Evolutionary conservation across 179 eudicot species (phyloP).

Genomic region (Beta corolliflora): DNA sequence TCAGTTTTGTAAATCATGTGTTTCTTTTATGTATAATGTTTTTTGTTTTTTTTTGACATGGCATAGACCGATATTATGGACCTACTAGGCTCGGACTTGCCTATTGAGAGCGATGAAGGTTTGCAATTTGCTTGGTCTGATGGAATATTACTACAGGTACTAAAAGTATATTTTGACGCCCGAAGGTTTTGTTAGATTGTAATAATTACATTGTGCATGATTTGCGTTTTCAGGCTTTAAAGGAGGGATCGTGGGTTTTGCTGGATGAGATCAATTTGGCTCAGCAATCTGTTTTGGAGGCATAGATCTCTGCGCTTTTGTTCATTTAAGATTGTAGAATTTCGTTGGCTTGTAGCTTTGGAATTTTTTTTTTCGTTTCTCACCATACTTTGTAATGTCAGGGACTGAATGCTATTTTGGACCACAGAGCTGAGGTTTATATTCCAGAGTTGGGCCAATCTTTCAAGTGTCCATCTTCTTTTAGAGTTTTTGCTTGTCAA

Average conservation of each 20-base stretch:
- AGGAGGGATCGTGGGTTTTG: conserved; percentile 92
- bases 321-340: background rate
- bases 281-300: conserved; percentile 98
- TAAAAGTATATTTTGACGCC: conserved; percentile 10
- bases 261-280: conserved; percentile 98
- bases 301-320: conserved; percentile 18
- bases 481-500: conserved; percentile 97
- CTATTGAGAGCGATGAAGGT: conserved; percentile 87
- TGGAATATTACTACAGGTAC: conserved; percentile 93
- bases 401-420: conserved; percentile 96
- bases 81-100: conserved; percentile 95
- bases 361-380: background rate
- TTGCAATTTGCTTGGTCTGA: conserved; percentile 98
- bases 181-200: background rate
- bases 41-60: background rate
- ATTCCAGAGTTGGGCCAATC: conserved; percentile 90
- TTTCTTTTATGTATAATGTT: background rate
- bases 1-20: background rate
- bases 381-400: conserved; percentile 19
- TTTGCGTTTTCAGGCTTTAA: conserved; percentile 63
- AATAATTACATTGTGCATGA: conserved; percentile 7
- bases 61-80: conserved; percentile 94
- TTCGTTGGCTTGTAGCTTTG: conserved; percentile 8
- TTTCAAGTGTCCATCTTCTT: conserved; percentile 84
- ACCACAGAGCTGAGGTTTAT: conserved; percentile 94